Evolutionary conservation across 768 basidiomycete species (phyloP), one percentile per base, ranked within the genome.

Genomic region (Calvatia gigantea): DNA sequence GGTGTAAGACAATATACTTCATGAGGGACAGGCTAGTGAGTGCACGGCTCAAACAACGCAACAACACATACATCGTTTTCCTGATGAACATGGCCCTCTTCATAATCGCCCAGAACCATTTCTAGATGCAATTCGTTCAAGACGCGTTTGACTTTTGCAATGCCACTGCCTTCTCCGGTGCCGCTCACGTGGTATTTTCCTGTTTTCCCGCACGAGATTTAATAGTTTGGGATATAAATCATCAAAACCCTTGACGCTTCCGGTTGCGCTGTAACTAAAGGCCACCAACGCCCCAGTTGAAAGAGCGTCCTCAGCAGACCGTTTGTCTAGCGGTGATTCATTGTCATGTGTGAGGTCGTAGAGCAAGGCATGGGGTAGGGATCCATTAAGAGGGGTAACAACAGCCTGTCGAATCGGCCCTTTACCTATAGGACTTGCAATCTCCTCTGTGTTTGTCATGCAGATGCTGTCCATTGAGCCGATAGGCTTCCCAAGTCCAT

Each of bases 261-360:
- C 97, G 54, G 91, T 82, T 3, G 90, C 97, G 21, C 84, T 90
- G 63, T 83, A 85, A 32, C 89, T 89, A 72, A 98, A 98, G 0
- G 95, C 83, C 15, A 90, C 89, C n/a, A 98, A 76, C 19, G 93
- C 92, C 2, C 91, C 97, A 0, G 92, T 94, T 6, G 93, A 87
- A n/a, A 99, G 82, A 0, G 94, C 89, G 69, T 98, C 94, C 69
- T 98, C 94, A 6, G 95, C 92, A 1, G 90, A 89, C 33, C 94
- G 85, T 70, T 96, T 98, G 72, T 92, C 83, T 12, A 87, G 70
- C 1, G 89, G 90, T 1, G 94, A 88, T 69, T 98, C 94, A 66
- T 99, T 99, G 73, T 99, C 97, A 71, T 99, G 97, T 1, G 97
- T 98, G 55, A 92, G 78, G 69, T 99, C 97, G 70, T 93, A 98